Percentiles rank a stretch among this genome's conserved stretches.
Conservation (phyloP, 164 flowering plant species). For the Umbilicus rupestris region DNA sequence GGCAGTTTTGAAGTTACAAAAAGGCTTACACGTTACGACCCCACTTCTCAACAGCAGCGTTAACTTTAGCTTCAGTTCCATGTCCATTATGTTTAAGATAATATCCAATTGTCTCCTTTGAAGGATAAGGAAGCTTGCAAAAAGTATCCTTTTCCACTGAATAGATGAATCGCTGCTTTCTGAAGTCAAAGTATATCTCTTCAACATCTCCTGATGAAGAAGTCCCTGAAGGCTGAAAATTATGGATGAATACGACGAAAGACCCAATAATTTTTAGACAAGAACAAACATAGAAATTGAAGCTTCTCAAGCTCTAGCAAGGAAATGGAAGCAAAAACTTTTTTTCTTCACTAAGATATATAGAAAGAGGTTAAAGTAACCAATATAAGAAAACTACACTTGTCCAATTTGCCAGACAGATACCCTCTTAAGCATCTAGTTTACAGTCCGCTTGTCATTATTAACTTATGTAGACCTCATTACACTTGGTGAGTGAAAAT, state of each 20-base stretch:
- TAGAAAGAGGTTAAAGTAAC: neutral
- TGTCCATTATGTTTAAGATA: slow-evolving; percentile 78
- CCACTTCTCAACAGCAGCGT: slow-evolving; percentile 81
- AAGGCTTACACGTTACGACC: slow-evolving; percentile 82
- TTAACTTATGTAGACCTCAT: neutral
- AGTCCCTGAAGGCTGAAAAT: slow-evolving; percentile 39
- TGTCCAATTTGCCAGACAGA: neutral
- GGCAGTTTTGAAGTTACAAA: neutral
- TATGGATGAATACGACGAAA: slow-evolving; percentile 3
- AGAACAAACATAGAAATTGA: neutral
- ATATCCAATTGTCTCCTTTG: slow-evolving; percentile 74
- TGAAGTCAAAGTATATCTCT: slow-evolving; percentile 86
- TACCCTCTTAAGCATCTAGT: neutral
- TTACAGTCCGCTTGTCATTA: neutral
- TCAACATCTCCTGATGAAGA: slow-evolving; percentile 41
- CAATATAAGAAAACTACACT: neutral
- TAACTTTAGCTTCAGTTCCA: slow-evolving; percentile 82
- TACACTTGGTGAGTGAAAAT: neutral
- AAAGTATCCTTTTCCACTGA: slow-evolving; percentile 69
- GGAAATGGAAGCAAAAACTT: neutral
- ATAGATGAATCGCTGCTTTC: slow-evolving; percentile 80
- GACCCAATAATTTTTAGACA: slow-evolving; percentile 1
- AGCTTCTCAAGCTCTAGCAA: neutral
- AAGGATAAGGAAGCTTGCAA: slow-evolving; percentile 82
- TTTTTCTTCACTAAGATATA: neutral